Evolutionary conservation across 2,329 filamentous ascomycete species (phyloP), one percentile per base, ranked within the genome.

Genomic region (Ceratocystis cubensis): DNA sequence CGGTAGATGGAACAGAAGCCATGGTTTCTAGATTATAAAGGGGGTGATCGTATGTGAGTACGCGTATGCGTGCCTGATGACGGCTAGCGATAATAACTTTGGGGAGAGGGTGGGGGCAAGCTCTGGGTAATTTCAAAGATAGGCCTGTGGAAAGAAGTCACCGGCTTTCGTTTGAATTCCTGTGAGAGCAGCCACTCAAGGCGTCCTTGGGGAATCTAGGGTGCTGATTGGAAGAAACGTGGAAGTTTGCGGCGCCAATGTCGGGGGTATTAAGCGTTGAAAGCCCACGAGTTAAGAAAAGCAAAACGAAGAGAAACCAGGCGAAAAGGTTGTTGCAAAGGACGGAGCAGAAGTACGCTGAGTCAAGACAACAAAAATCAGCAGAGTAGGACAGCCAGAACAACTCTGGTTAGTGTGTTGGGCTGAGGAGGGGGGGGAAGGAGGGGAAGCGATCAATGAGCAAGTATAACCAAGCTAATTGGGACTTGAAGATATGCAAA

Each of bases 1-100:
- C 85, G 76, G 85, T 61, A 13, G 64, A 48, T 41, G 65, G 57
- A 22, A 65, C 50, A 25, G 67, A 66, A 28, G 64, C 50, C 67
- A 68, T 68, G 64, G 37, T 66, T 33, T 46, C 37, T 64, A 50
- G 25, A 41, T 65, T 41, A 41, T 41, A 41, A 41, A 41, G n/a
- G 50, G 45, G n/a, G 17, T 59, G 10, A 50, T 48, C 8, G 30
- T 62, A 22, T 62, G 59, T 28, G 22, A 37, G 59, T 50, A 22
- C 25, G 48, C 33, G 28, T 37, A 30, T 59, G n/a, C n/a, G 17
- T 33, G 56, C 25, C 28, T 59, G 8, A 57, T 17, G n/a, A 37
- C 41, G 45, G 33, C 44, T 30, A 13, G 13, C 46, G 22, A 63
- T 15, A 13, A 30, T 44, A 46, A 63, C 20, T 10, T 44, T 33